Evolutionary conservation across 331 rosid species (phyloP).

Genomic region (Pyrus hybrid): DNA sequence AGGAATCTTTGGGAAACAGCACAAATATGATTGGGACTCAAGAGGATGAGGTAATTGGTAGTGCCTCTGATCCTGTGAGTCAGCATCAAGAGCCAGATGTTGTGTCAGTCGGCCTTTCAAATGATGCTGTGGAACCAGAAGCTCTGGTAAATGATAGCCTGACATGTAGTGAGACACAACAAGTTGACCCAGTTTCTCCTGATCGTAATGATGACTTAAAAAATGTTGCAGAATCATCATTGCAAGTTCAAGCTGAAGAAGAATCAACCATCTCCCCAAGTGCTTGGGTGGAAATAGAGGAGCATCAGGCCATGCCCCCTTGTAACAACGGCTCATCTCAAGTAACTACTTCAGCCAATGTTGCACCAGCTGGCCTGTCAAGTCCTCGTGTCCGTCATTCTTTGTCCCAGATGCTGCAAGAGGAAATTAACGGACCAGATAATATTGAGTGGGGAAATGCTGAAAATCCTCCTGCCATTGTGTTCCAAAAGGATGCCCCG

Average conservation of each 20-base stretch:
- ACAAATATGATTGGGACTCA: conserved; percentile 37
- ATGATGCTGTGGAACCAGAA: conserved; percentile 39
- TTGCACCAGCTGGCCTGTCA: conserved; percentile 37
- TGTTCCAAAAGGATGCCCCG: conserved; percentile 84
- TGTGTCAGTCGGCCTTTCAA: conserved; percentile 24
- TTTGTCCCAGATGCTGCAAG: conserved; percentile 96
- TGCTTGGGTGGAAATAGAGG: conserved; percentile 92
- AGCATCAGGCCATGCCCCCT: conserved; percentile 47
- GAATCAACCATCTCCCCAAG: conserved; percentile 71
- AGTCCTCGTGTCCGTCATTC: conserved; percentile 96
- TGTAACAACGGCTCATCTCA: conserved; percentile 37
- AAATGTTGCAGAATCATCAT: conserved; percentile 37
- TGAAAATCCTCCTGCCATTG: conserved; percentile 76
- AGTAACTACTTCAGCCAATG: conserved; percentile 37
- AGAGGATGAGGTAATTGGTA: conserved; percentile 39
- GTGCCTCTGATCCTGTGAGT: conserved; percentile 44
- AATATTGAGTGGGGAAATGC: conserved; percentile 87
- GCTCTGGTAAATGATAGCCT: conserved; percentile 32
- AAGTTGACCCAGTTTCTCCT: conserved; percentile 31
- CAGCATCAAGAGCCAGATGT: conserved; percentile 46
- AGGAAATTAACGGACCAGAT: conserved; percentile 85
- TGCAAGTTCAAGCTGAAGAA: conserved; percentile 48
- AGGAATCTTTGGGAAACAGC: conserved; percentile 35
- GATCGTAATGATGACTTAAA: conserved; percentile 27
- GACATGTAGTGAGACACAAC: conserved; percentile 36